phyloP scores from a whole-genome alignment of 2,329 filamentous ascomycete genomes.

The Fusarium fracticaudum region DNA sequence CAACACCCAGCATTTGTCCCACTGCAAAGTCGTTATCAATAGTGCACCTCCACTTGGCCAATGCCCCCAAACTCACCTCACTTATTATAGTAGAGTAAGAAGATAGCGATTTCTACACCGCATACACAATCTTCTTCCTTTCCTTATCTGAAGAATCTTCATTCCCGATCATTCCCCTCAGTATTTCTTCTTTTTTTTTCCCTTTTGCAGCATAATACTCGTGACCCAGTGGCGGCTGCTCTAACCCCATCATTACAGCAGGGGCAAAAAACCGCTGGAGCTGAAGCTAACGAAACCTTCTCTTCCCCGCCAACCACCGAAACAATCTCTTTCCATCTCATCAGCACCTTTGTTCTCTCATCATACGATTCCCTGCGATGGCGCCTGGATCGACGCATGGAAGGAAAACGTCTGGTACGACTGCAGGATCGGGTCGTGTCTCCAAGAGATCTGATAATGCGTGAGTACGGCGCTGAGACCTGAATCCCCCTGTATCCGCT shows the following conservation, averaged over 20 bases:
- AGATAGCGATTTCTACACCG: background rate
- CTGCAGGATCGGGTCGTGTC: slow-evolving; percentile 29
- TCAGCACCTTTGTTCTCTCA: background rate
- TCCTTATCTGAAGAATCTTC: background rate
- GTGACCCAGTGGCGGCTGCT: slow-evolving; percentile 10
- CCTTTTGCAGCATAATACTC: background rate
- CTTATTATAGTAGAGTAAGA: background rate
- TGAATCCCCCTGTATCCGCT: background rate
- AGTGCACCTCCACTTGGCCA: background rate
- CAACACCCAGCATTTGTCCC: background rate
- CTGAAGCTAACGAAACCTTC: background rate
- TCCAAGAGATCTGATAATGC: slow-evolving; percentile 42
- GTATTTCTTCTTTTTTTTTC: background rate
- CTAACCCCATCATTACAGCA: background rate
- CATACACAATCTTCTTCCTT: background rate
- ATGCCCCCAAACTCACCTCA: background rate
- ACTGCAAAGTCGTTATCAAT: slow-evolving; percentile 5
- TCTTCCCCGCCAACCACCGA: background rate
- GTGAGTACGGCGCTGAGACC: slow-evolving; percentile 14
- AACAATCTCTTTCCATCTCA: background rate
- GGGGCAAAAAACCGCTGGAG: background rate
- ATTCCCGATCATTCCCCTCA: rapidly evolving
- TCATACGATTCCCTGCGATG: slow-evolving; percentile 13
- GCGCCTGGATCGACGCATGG: slow-evolving; percentile 29
- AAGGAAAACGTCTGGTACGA: slow-evolving; percentile 24